These are phyloP conservation scores for Pythium aquatile DNA, from an alignment of 352 stramenopile species.

Conservation along the genomic window DNA sequence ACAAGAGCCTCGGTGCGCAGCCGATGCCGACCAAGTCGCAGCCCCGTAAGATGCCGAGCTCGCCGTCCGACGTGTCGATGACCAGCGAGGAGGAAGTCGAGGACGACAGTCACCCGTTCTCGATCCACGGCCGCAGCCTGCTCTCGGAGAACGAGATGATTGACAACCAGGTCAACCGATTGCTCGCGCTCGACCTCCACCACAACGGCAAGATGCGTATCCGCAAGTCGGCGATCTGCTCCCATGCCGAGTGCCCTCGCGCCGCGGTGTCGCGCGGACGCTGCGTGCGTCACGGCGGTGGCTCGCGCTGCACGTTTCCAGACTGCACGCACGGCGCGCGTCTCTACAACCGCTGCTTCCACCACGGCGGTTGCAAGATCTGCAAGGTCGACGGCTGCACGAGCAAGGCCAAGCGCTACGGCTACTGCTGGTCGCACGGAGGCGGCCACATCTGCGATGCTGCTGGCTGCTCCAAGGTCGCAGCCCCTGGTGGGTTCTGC, in stretches of 20 bases:
- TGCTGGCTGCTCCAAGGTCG: slow-evolving; percentile 38
- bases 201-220: slow-evolving; percentile 67
- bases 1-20: not conserved
- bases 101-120: slow-evolving; percentile 35
- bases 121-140: slow-evolving; percentile 50
- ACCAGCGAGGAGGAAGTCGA: slow-evolving; percentile 37
- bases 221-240: slow-evolving; percentile 61
- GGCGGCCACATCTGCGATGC: slow-evolving; percentile 38
- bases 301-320: slow-evolving; percentile 33
- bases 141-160: slow-evolving; percentile 49
- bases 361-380: slow-evolving; percentile 38
- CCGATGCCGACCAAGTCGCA: slow-evolving; percentile 45
- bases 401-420: slow-evolving; percentile 42
- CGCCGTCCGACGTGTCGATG: slow-evolving; percentile 21
- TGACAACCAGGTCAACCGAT: slow-evolving; percentile 54
- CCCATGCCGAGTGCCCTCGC: slow-evolving; percentile 46
- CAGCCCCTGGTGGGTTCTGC: slow-evolving; percentile 35
- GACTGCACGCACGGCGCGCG: slow-evolving; percentile 40
- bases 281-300: slow-evolving; percentile 40
- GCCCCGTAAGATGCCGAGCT: slow-evolving; percentile 36
- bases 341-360: slow-evolving; percentile 42
- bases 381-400: slow-evolving; percentile 32
- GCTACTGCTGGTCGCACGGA: slow-evolving; percentile 43
- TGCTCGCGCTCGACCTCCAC: slow-evolving; percentile 56
- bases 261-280: slow-evolving; percentile 37